Base-by-base conservation (phyloP, 2,329 filamentous ascomycete species). In the Daldinia sp. region DNA sequence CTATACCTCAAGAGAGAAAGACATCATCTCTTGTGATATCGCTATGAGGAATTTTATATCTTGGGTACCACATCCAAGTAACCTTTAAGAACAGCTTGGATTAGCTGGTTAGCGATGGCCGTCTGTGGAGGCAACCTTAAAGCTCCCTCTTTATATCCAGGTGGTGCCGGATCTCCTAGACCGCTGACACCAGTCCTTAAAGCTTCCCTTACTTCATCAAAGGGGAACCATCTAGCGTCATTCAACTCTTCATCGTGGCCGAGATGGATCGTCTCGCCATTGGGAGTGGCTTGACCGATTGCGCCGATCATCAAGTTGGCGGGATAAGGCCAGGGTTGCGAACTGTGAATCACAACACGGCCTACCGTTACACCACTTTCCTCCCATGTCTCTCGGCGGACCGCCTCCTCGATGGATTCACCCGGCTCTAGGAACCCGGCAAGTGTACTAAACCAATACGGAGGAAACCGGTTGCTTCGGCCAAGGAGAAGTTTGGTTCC, bases 161-260 rank as follows among this genome's bases (percentile, higher is more conserved):
- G 79, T 0, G 87, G 85, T 1, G 89, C 80, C 1, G 81, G 75
- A 39, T 90, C 89, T 11, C 87, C 90, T 61, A 97, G 73, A 1
- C 84, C 84, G 75, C 87, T 90, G 0, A 87, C 87, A 0, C 91
- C 90, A 7, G 85, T 80, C 58, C 79, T 78, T 74, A 98, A 77
- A 1, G 93, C 94, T 72, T 90, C 86, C 72, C 87, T 82, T 2
- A 97, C 87, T 77, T 97, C 93, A 1, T 93, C 92, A 30, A 96
- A 80, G 0, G 85, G 79, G 72, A 94, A 94, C 95, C 95, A 99
- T 76, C 87, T 90, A 2, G 95, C 95, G 77, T 91, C 87, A 74
- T 97, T 92, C 65, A 99, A 77, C 80, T 99, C 95, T 0, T 92
- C 92, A 75, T 99, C 95, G 76, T 98, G 91, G 11, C 91, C 88